Evolutionary conservation across 2,329 filamentous ascomycete genomes (phyloP).

Genomic region (Fusarium sp.): DNA sequence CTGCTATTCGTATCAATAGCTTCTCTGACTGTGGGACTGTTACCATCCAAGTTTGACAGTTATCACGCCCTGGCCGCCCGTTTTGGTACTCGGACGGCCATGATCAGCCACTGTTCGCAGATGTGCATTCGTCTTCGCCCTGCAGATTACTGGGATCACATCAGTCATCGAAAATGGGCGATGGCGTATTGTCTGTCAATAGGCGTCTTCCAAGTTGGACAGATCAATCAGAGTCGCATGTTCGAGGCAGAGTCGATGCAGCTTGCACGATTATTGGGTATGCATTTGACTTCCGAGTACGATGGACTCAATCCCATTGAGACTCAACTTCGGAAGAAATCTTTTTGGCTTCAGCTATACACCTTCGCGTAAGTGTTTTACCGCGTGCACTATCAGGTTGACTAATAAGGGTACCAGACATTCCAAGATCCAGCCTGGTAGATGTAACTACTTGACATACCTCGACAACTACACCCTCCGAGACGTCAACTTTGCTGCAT

Average conservation of each 20-base stretch:
- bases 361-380: background rate
- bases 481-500: background rate
- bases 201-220: background rate
- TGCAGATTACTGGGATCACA: conserved; percentile 11
- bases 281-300: background rate
- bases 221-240: background rate
- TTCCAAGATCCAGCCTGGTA: background rate
- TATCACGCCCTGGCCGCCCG: background rate
- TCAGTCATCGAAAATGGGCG: conserved; percentile 8
- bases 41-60: background rate
- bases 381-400: no score
- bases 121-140: background rate
- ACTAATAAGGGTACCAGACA: background rate
- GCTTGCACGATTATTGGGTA: background rate
- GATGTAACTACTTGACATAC: background rate
- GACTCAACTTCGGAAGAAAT: background rate
- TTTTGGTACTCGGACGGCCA: background rate
- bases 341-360: background rate
- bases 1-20: background rate
- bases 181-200: background rate
- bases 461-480: background rate
- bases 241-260: conserved; percentile 5
- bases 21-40: background rate
- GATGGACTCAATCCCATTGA: background rate
- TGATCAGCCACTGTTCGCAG: background rate